Conservation (phyloP, 164 flowering plant species). For the Vitis rupestris region DNA sequence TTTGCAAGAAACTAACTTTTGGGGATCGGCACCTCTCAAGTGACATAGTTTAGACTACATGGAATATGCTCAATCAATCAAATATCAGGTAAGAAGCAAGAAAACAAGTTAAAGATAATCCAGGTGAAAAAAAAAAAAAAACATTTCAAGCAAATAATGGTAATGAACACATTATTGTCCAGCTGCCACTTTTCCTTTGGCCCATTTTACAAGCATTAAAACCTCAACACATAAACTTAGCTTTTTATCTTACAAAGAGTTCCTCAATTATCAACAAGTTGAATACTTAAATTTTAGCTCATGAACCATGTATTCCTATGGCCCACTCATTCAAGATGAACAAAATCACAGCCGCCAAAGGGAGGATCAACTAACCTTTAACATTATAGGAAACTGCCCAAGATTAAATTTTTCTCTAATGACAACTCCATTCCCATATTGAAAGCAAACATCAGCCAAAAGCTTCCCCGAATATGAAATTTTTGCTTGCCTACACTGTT, state of each 20-base stretch:
- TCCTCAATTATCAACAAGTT: no score
- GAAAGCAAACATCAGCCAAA: slow-evolving; percentile 44
- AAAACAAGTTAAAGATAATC: not conserved
- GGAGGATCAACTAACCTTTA: slow-evolving; percentile 52
- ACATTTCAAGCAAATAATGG: no score
- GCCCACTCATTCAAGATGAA: not conserved
- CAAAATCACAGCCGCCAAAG: not conserved
- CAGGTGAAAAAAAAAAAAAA: no score
- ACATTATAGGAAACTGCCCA: slow-evolving; percentile 83
- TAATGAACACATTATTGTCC: no score
- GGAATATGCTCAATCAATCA: slow-evolving; percentile 6
- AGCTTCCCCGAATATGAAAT: slow-evolving; percentile 63
- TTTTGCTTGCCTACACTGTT: slow-evolving; percentile 84
- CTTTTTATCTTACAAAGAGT: no score
- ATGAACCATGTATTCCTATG: not conserved
- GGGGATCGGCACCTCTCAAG: slow-evolving; percentile 54
- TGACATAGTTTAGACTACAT: slow-evolving; percentile 77
- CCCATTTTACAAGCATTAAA: not conserved
- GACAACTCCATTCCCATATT: slow-evolving; percentile 34
- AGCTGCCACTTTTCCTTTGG: no score
- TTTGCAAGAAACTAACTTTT: slow-evolving; percentile 44
- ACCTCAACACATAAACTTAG: not conserved
- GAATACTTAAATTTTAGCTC: no score
- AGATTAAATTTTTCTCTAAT: slow-evolving; percentile 38
- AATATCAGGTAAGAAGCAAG: not conserved